A percentile compares a stretch with the other conserved stretches of the same genome.
Evolutionary conservation across 2,329 filamentous ascomycete species (phyloP).

Genomic region (Epichloe brachyelytri): DNA sequence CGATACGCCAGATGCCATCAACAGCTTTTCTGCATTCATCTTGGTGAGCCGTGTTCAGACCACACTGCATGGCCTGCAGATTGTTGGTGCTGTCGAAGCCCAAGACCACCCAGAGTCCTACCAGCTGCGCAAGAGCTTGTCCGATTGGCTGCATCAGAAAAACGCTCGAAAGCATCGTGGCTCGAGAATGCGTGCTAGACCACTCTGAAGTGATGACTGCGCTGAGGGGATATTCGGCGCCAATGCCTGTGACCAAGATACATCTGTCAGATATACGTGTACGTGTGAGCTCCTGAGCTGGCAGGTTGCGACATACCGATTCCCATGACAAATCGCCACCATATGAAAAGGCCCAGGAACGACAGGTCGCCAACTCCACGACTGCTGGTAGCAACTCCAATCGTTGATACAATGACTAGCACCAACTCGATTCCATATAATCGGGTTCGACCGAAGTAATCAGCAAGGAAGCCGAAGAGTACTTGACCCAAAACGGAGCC

Average conservation of each 20-base stretch:
- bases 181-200: conserved; percentile 47
- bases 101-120: conserved; percentile 41
- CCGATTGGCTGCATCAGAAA: conserved; percentile 60
- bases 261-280: neutral
- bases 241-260: conserved; percentile 34
- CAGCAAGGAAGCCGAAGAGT: conserved; percentile 39
- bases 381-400: conserved; percentile 40
- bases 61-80: conserved; percentile 33
- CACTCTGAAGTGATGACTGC: conserved; percentile 58
- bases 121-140: conserved; percentile 50
- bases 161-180: conserved; percentile 54
- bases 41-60: conserved; percentile 30
- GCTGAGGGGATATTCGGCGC: conserved; percentile 55
- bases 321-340: conserved; percentile 43
- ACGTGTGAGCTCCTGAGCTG: neutral
- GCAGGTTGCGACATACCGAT: conserved; percentile 23
- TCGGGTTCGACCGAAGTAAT: conserved; percentile 40
- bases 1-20: conserved; percentile 54
- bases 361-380: conserved; percentile 35
- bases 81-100: conserved; percentile 29
- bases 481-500: conserved; percentile 40
- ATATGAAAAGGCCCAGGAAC: conserved; percentile 37
- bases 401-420: conserved; percentile 43
- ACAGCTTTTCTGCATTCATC: conserved; percentile 33
- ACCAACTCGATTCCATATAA: conserved; percentile 44